These are phyloP conservation scores for Cystobasidium slooffiae DNA, from an alignment of 1,284 basidiomycete species.

Conservation along the genomic window DNA sequence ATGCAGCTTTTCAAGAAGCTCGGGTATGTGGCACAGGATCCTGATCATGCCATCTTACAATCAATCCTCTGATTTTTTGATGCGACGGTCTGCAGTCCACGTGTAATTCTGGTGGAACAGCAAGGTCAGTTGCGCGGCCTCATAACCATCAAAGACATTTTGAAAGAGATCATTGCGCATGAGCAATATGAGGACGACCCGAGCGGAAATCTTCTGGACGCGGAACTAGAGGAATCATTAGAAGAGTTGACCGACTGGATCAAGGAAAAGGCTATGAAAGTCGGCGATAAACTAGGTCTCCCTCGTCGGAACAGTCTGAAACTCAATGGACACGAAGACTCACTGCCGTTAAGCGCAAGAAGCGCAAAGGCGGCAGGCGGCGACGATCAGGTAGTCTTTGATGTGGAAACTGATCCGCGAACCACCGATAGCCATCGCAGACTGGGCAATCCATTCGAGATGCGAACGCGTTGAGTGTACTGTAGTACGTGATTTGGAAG, in stretches of 20 bases:
- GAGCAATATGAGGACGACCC: slow-evolving; percentile 44
- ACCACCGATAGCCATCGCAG: not conserved
- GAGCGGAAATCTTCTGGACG: slow-evolving; percentile 34
- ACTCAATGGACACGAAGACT: not conserved
- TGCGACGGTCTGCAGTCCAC: slow-evolving; percentile 66
- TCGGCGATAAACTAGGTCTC: slow-evolving; percentile 37
- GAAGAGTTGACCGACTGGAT: slow-evolving; percentile 52
- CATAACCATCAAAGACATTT: slow-evolving; percentile 93
- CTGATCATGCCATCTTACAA: not conserved
- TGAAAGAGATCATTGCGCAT: slow-evolving; percentile 58
- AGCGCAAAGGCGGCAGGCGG: not conserved
- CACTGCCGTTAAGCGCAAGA: slow-evolving; percentile 21
- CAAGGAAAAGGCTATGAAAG: slow-evolving; percentile 19
- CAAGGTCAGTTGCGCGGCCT: slow-evolving; percentile 81
- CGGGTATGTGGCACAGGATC: slow-evolving; percentile 70
- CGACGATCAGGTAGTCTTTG: not conserved
- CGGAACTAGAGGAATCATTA: slow-evolving; percentile 53
- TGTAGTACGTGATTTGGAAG: not conserved
- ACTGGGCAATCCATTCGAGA: slow-evolving; percentile 41
- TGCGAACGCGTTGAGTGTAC: slow-evolving; percentile 10
- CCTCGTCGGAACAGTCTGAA: slow-evolving; percentile 5
- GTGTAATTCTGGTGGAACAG: slow-evolving; percentile 89
- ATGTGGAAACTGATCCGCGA: not conserved
- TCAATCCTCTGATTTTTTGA: not conserved
- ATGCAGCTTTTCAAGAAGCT: slow-evolving; percentile 94